Conservation (phyloP, 2,329 filamentous ascomycete genomes). For the Phaeosphaeriaceae sp. region DNA sequence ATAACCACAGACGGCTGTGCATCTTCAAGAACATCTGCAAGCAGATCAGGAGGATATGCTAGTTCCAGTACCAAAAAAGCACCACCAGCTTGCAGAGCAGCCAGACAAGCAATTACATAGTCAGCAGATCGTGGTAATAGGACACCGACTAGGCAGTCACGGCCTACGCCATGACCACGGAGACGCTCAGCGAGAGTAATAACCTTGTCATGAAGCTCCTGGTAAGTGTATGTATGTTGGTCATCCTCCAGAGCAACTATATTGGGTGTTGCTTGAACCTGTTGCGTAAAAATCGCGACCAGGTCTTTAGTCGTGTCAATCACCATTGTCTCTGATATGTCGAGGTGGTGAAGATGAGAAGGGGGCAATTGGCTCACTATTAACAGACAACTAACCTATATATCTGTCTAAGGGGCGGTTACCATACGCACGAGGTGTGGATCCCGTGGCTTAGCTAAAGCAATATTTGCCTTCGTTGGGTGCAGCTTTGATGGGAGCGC, state of each 20-base stretch:
- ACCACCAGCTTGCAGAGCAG: constrained; percentile 77
- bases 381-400: constrained; percentile 21
- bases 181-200: constrained; percentile 69
- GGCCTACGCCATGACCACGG: constrained; percentile 70
- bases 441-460: constrained; percentile 19
- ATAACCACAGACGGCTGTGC: constrained; percentile 73
- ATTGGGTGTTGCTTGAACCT: constrained; percentile 72
- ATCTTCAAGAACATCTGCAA: constrained; percentile 79
- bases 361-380: constrained; percentile 9
- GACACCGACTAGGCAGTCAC: constrained; percentile 77
- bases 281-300: constrained; percentile 71
- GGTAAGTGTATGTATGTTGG: constrained; percentile 70
- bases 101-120: constrained; percentile 80
- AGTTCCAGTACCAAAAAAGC: constrained; percentile 82
- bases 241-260: constrained; percentile 76
- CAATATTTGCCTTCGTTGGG: constrained; percentile 21
- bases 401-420: constrained; percentile 24
- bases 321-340: constrained; percentile 57
- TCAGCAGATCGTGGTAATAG: constrained; percentile 76
- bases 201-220: constrained; percentile 72
- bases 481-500: constrained; percentile 1
- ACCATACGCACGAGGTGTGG: constrained; percentile 14
- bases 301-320: constrained; percentile 76
- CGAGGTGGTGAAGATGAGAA: constrained; percentile 4
- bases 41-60: constrained; percentile 75